A percentile compares a stretch with the other conserved stretches of the same genome.
Evolutionary conservation across 805 yeast genomes (phyloP).

Genomic region (Gaillardinia entomophila): DNA sequence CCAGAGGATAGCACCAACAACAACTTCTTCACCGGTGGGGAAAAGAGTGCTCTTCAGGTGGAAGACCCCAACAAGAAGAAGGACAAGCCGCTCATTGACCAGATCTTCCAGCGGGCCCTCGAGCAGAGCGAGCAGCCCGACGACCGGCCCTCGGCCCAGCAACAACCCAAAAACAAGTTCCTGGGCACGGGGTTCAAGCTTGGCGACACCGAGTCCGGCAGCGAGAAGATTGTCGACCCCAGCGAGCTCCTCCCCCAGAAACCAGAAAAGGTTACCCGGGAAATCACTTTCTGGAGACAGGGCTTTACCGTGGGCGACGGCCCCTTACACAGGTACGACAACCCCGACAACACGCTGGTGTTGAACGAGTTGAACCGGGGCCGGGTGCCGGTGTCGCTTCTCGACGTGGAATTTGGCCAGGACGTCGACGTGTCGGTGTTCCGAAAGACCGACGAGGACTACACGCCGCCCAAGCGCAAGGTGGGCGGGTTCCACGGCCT

Average conservation of each 20-base stretch:
- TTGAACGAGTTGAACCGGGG: conserved; percentile 81
- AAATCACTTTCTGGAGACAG: conserved; percentile 91
- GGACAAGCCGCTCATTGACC: conserved; percentile 48
- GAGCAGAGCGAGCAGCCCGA: conserved; percentile 37
- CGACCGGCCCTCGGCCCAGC: conserved; percentile 29
- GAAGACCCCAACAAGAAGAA: conserved; percentile 59
- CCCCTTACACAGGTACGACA: conserved; percentile 78
- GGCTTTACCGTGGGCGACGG: conserved; percentile 97
- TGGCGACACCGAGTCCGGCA: conserved; percentile 41
- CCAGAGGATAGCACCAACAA: conserved; percentile 49
- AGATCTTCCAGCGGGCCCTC: conserved; percentile 60
- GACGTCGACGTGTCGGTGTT: conserved; percentile 89
- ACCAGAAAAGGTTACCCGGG: conserved; percentile 58
- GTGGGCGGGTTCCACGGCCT: conserved; percentile 68
- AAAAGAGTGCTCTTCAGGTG: conserved; percentile 73
- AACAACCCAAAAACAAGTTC: conserved; percentile 23
- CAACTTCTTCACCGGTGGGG: conserved; percentile 64
- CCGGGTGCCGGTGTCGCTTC: conserved; percentile 78
- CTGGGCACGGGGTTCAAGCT: conserved; percentile 49
- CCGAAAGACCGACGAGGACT: conserved; percentile 77
- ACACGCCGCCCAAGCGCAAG: conserved; percentile 55
- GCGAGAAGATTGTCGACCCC: conserved; percentile 30
- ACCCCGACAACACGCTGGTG: conserved; percentile 78
- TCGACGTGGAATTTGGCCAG: conserved; percentile 84
- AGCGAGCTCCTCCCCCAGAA: conserved; percentile 11